Evolutionary conservation across 108 stramenopile species (phyloP).

Genomic region (Aurantiochytrium sp.): DNA sequence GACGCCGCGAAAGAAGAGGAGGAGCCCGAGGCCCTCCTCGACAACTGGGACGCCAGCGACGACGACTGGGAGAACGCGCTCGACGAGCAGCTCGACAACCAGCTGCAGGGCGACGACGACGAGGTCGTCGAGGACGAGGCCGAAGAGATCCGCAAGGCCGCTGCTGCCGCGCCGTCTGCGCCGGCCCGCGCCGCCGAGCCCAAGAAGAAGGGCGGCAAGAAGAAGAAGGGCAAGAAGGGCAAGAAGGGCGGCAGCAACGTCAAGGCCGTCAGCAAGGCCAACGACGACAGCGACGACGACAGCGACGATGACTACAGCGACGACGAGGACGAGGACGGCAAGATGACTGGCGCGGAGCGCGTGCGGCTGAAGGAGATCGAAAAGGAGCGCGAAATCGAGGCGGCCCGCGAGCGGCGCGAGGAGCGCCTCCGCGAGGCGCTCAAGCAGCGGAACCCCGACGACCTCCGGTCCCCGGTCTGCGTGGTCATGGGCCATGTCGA

Average conservation of each 20-base stretch:
- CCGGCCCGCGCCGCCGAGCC: neutral
- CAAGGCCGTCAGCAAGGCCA: neutral
- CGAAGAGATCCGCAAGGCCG: neutral
- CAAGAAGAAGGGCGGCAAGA: neutral
- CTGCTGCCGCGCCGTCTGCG: neutral
- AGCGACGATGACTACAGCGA: neutral
- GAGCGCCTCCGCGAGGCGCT: slow-evolving; percentile 69
- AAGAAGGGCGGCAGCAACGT: neutral
- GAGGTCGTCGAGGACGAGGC: neutral
- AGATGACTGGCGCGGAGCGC: neutral
- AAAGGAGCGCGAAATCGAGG: slow-evolving; percentile 33
- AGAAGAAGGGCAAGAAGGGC: neutral
- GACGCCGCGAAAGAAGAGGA: neutral
- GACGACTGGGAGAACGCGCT: slow-evolving; percentile 17
- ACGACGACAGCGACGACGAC: slow-evolving; percentile 24
- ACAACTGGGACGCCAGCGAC: slow-evolving; percentile 29
- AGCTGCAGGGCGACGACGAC: slow-evolving; percentile 15
- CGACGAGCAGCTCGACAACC: neutral
- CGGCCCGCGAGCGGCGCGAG: slow-evolving; percentile 43
- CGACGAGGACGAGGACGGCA: neutral
- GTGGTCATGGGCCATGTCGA: slow-evolving; percentile 99
- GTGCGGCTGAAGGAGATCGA: slow-evolving; percentile 12
- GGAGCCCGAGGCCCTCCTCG: neutral
- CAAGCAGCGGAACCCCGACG: slow-evolving; percentile 75
- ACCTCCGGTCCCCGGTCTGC: slow-evolving; percentile 90